Evolutionary conservation across 2,329 filamentous ascomycete species (phyloP), one percentile per base, ranked within the genome.

Genomic region (Aspergillus latus): DNA sequence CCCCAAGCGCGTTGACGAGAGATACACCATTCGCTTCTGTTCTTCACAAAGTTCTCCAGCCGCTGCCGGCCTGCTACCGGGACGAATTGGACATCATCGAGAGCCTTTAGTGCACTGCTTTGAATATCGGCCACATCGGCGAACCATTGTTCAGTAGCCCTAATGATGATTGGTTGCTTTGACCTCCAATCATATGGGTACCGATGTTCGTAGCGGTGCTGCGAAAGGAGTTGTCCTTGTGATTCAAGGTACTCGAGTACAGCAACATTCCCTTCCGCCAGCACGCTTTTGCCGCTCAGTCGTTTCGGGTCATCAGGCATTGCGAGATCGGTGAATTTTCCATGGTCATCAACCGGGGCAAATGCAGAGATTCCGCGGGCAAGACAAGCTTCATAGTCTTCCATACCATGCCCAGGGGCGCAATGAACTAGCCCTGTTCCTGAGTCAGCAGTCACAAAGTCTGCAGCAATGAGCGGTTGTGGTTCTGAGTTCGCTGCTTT

Each of bases 121-220:
- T 95, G 95, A 72, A 97, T 93, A 49, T 82, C 84, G 11, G 82
- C 90, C 2, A 97, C 90, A 72, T 97, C 90, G 9, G 94, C 92
- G 69, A 99, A 99, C 94, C 94, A 99, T 74, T 99, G 94, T 37
- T 92, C 90, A 0, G 95, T 99, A 3, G 94, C 93, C 62, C 94
- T 81, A 34, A 95, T 85, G 58, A 99, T 91, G 49, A 99, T 87
- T 1, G 94, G 94, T 63, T 89, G 82, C 74, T 97, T 99, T 0
- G 93, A 96, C 52, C 94, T 84, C 94, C 94, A 99, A 74, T 99
- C 94, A 64, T 97, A 96, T 0, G 94, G 94, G 70, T 97, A 97
- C 73, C 96, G 97, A 78, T 99, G 94, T 51, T 82, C 82, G 69
- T 93, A 88, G 55, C 80, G 80, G 64, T 95, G 88, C 3, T 82